phyloP scores from a whole-genome alignment of 2,329 filamentous ascomycete genomes.

The Venturia oleaginea region DNA sequence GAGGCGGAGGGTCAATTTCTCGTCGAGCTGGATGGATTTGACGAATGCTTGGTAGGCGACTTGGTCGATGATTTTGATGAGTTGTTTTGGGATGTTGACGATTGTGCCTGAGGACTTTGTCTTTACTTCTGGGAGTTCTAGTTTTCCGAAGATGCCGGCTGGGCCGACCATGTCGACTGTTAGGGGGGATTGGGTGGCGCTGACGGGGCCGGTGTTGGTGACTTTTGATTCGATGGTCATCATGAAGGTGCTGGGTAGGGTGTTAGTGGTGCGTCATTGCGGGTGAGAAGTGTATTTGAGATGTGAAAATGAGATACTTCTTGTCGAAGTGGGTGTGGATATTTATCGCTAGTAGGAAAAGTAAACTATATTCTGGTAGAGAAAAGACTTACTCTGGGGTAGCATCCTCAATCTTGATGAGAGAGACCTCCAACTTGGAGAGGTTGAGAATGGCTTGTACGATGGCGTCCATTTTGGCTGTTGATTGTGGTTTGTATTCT shows the following conservation, averaged over 20 bases:
- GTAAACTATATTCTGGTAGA: neutral
- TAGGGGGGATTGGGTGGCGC: slow-evolving; percentile 14
- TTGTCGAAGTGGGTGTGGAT: too few relatives aligned
- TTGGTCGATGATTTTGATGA: slow-evolving; percentile 15
- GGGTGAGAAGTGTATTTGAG: neutral
- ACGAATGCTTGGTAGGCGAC: slow-evolving; percentile 15
- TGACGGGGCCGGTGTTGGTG: slow-evolving; percentile 14
- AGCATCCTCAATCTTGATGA: slow-evolving; percentile 15
- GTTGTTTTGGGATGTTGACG: slow-evolving; percentile 12
- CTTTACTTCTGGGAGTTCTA: slow-evolving; percentile 15
- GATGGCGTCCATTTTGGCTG: slow-evolving; percentile 15
- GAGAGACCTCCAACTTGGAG: slow-evolving; percentile 14
- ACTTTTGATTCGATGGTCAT: slow-evolving; percentile 15
- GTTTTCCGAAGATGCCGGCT: slow-evolving; percentile 14
- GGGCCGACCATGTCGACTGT: slow-evolving; percentile 16
- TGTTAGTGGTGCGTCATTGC: neutral
- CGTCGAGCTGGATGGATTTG: slow-evolving; percentile 14
- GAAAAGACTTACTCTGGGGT: slow-evolving; percentile 10
- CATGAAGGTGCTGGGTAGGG: slow-evolving; percentile 9
- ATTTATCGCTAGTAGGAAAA: too few relatives aligned
- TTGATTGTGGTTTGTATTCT: neutral
- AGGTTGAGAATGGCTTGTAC: slow-evolving; percentile 16
- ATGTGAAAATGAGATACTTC: too few relatives aligned
- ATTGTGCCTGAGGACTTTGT: slow-evolving; percentile 12
- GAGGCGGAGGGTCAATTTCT: slow-evolving; percentile 15